phyloP scores from a whole-genome alignment of 768 basidiomycete species.

The Kwoniella europaea region DNA sequence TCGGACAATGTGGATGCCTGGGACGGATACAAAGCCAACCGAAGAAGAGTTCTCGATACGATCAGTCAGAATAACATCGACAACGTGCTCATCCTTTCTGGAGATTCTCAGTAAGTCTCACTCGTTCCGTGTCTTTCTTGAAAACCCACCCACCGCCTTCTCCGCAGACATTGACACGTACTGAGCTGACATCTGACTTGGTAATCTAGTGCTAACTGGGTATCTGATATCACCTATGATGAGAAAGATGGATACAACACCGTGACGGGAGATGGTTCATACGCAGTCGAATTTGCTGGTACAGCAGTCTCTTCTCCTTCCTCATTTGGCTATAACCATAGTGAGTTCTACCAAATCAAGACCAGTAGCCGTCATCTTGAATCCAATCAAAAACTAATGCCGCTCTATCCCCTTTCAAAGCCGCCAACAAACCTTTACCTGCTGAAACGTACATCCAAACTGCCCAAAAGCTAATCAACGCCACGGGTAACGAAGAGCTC shows the following conservation, averaged over 20 bases:
- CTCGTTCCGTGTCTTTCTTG: conserved; percentile 61
- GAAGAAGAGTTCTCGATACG: conserved; percentile 64
- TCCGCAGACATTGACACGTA: conserved; percentile 49
- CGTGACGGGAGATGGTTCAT: conserved; percentile 62
- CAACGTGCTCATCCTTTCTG: conserved; percentile 67
- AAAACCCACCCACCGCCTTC: conserved; percentile 53
- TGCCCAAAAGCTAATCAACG: conserved; percentile 58
- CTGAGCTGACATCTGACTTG: conserved; percentile 5
- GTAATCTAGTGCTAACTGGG: conserved; percentile 63
- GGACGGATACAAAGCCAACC: conserved; percentile 68
- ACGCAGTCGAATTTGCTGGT: conserved; percentile 69
- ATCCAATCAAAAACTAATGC: too few relatives aligned
- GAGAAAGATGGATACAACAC: conserved; percentile 62
- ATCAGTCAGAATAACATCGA: conserved; percentile 64
- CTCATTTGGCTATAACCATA: conserved; percentile 11
- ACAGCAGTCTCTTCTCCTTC: conserved; percentile 65
- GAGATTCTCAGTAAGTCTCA: conserved; percentile 65
- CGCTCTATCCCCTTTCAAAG: background rate
- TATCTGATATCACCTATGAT: conserved; percentile 66
- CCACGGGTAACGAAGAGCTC: conserved; percentile 61
- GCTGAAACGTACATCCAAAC: conserved; percentile 37
- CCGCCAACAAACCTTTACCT: conserved; percentile 26
- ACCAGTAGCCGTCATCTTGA: background rate
- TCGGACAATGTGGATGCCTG: conserved; percentile 62
- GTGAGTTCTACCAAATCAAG: conserved; percentile 5